phyloP scores from a whole-genome alignment of 768 basidiomycete genomes.

The Crepidotus variabilis region DNA sequence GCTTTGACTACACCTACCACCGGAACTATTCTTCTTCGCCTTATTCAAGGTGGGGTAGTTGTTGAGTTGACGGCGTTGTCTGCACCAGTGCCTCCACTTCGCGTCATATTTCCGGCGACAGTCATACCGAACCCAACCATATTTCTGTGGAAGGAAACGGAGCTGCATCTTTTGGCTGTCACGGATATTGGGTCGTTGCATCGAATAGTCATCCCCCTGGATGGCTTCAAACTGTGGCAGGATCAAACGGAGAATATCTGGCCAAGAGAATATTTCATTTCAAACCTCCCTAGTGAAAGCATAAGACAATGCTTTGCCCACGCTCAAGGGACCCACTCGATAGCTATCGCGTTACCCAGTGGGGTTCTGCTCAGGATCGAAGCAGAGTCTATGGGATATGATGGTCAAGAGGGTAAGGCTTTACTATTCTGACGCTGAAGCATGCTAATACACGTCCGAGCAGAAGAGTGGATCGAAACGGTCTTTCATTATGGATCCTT shows the following conservation, averaged over 20 bases:
- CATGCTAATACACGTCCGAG: conserved; percentile 9
- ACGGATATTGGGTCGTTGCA: conserved; percentile 70
- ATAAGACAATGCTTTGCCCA: conserved; percentile 46
- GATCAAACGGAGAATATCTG: conserved; percentile 49
- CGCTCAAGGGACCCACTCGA: conserved; percentile 61
- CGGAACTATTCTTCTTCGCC: conserved; percentile 68
- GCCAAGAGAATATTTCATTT: conserved; percentile 67
- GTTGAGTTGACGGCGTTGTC: conserved; percentile 77
- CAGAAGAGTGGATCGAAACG: conserved; percentile 73
- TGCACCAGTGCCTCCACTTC: conserved; percentile 58
- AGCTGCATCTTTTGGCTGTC: conserved; percentile 69
- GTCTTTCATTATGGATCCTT: conserved; percentile 63
- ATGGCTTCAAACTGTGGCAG: conserved; percentile 54
- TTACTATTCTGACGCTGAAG: conserved; percentile 11
- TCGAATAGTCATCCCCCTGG: conserved; percentile 63
- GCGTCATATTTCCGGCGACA: conserved; percentile 73
- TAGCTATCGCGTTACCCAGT: conserved; percentile 57
- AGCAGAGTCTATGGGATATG: conserved; percentile 51
- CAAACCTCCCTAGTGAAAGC: conserved; percentile 38
- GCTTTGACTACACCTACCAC: conserved; percentile 52
- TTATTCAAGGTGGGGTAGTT: conserved; percentile 70
- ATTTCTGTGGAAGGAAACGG: conserved; percentile 47
- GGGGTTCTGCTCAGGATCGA: conserved; percentile 71
- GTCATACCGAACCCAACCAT: conserved; percentile 65
- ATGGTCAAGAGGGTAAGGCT: conserved; percentile 54